Evolutionary conservation across 2,329 filamentous ascomycete species (phyloP).

Genomic region (Teratosphaeria epicoccoides): DNA sequence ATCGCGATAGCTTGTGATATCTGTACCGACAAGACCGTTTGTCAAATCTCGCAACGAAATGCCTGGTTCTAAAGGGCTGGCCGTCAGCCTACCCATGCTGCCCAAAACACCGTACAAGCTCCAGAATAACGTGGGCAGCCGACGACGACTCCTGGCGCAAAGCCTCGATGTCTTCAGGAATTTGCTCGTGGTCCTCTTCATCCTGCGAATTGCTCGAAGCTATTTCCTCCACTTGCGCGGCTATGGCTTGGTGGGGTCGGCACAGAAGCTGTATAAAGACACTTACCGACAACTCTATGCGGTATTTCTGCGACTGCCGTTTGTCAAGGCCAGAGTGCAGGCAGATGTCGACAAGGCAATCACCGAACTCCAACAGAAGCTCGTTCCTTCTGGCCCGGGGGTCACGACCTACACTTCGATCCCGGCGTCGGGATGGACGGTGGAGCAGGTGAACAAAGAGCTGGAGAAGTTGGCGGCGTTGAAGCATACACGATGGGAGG

Average conservation of each 20-base stretch:
- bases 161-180: slow-evolving; percentile 51
- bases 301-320: slow-evolving; percentile 74
- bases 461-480: slow-evolving; percentile 68
- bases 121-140: background rate
- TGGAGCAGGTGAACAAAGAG: slow-evolving; percentile 69
- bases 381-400: slow-evolving; percentile 62
- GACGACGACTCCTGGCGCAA: slow-evolving; percentile 10
- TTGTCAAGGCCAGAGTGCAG: slow-evolving; percentile 75
- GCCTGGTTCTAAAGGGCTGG: slow-evolving; percentile 5
- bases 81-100: slow-evolving; percentile 12
- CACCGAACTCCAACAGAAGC: slow-evolving; percentile 69
- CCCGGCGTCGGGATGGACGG: slow-evolving; percentile 72
- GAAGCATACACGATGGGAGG: slow-evolving; percentile 95
- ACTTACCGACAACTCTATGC: slow-evolving; percentile 67
- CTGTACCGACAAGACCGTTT: background rate
- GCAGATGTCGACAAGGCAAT: slow-evolving; percentile 73
- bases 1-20: background rate
- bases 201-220: slow-evolving; percentile 72
- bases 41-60: slow-evolving; percentile 2
- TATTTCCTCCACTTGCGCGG: slow-evolving; percentile 77
- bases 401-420: slow-evolving; percentile 64
- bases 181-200: slow-evolving; percentile 77
- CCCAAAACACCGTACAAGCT: slow-evolving; percentile 7
- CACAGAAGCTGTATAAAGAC: slow-evolving; percentile 62
- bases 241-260: slow-evolving; percentile 71